Conservation (phyloP, 768 basidiomycete species). For the Leccinum arenicola region DNA sequence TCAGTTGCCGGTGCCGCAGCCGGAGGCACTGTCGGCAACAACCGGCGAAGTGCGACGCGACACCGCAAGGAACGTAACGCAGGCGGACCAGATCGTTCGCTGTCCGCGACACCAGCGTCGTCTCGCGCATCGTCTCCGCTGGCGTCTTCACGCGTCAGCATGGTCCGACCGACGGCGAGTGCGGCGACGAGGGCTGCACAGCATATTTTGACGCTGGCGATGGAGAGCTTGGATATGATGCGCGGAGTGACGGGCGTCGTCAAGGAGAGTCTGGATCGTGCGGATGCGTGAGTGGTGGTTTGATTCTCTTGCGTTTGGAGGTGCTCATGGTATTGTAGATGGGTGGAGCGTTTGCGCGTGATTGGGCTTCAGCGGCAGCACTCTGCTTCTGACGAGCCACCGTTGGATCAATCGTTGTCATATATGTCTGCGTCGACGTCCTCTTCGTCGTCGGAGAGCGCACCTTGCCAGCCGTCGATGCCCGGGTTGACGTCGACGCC, state of each 20-base stretch:
- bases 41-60: conserved; percentile 20
- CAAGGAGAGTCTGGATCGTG: conserved; percentile 81
- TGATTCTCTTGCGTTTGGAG: not conserved
- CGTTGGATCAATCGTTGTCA: conserved; percentile 4
- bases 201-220: conserved; percentile 77
- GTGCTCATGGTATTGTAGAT: conserved; percentile 40
- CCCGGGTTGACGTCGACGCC: conserved; percentile 31
- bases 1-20: conserved; percentile 35
- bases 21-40: conserved; percentile 18
- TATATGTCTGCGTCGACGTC: not conserved
- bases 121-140: conserved; percentile 36
- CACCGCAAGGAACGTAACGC: conserved; percentile 40
- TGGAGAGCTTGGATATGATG: conserved; percentile 93
- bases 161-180: conserved; percentile 39
- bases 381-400: conserved; percentile 18
- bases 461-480: conserved; percentile 17
- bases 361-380: conserved; percentile 69
- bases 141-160: conserved; percentile 21
- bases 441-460: not conserved
- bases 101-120: conserved; percentile 30
- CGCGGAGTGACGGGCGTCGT: conserved; percentile 84
- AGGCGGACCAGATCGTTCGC: conserved; percentile 31
- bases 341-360: conserved; percentile 79
- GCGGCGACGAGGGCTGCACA: conserved; percentile 75
- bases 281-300: conserved; percentile 65